Evolutionary conservation across 2,329 filamentous ascomycete genomes (phyloP), one percentile per base, ranked within the genome.

Genomic region (Fulvia fulva): DNA sequence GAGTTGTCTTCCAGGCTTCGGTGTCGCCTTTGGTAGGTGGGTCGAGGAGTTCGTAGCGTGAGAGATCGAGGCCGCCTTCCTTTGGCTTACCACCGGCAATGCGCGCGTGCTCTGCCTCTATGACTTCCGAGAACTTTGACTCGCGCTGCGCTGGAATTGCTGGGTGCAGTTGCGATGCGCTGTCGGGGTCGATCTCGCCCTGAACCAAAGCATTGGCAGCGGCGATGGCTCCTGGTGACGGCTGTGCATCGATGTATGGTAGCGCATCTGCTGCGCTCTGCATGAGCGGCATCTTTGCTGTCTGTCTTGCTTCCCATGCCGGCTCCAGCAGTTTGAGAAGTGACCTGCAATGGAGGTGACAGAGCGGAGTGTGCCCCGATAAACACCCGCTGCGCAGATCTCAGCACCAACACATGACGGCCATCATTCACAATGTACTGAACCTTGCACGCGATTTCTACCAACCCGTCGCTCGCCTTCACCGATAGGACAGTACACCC

Each of bases 1-100:
- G 71, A 1, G 79, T 77, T 37, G 75, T 67, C 52, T 75, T 76
- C 82, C 82, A 85, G 58, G 77, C 75, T 46, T 73, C 70, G 1
- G 78, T 61, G 56, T 76, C 66, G 3, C 77, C 73, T 55, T 74
- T 70, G 43, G 76, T 76, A 14, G 83, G 79, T 32, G 83, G 75
- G 21, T 89, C 83, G 34, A 90, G 84, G 2, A 87, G 84, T 75
- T 96, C 90, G 82, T 97, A 97, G 66, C 92, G 90, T 45, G 83
- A 78, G 19, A 91, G 79, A 73, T 96, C 89, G 67, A 96, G 85
- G 55, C 84, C 82, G 0, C 75, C 72, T 56, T 80, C 71, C 30
- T 73, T 75, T 1, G 69, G 63, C 5, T 70, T 57, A 56, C 81
- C 78, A n/a, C 80, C 70, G 46, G 83, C 78, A 59, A 92, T 80